phyloP scores from a whole-genome alignment of 2,329 filamentous ascomycete species.

The Trichoderma sp. region DNA sequence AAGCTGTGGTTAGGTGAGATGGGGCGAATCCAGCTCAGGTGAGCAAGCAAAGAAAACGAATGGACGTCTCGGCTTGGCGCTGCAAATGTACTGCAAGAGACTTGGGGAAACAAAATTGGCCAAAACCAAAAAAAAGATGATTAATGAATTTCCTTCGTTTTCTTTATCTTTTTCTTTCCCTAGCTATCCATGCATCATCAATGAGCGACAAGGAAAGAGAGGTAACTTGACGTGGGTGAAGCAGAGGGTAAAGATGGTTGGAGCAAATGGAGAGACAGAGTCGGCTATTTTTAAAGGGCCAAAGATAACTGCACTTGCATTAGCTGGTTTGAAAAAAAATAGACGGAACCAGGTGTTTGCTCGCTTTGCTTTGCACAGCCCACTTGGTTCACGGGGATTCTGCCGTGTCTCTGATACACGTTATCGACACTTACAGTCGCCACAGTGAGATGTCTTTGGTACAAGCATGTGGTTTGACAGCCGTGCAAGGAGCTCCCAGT shows the following conservation, averaged over 20 bases:
- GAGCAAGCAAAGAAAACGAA: not conserved
- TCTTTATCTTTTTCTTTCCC: no score
- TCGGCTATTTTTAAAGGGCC: not conserved
- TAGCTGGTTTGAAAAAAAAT: not conserved
- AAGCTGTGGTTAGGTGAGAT: not conserved
- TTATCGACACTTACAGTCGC: not conserved
- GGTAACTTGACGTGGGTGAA: not conserved
- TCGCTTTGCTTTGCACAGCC: slow-evolving; percentile 8
- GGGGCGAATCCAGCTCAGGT: not conserved
- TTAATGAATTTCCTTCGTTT: not conserved
- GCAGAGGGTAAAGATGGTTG: not conserved
- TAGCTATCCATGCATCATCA: not conserved
- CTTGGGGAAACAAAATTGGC: not conserved
- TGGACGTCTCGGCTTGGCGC: not conserved
- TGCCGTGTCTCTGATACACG: not conserved
- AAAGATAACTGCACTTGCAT: not conserved
- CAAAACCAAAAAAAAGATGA: not conserved
- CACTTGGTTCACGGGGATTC: not conserved
- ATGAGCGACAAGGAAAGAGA: slow-evolving; percentile 5
- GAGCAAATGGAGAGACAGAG: not conserved
- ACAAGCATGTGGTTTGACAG: not conserved
- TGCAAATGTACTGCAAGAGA: not conserved
- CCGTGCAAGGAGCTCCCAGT: not conserved
- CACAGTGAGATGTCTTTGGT: not conserved
- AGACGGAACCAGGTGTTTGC: slow-evolving; percentile 5